Evolutionary conservation across 2,329 filamentous ascomycete species (phyloP), one percentile per base, ranked within the genome.

Genomic region (Salinomyces thailandicus): DNA sequence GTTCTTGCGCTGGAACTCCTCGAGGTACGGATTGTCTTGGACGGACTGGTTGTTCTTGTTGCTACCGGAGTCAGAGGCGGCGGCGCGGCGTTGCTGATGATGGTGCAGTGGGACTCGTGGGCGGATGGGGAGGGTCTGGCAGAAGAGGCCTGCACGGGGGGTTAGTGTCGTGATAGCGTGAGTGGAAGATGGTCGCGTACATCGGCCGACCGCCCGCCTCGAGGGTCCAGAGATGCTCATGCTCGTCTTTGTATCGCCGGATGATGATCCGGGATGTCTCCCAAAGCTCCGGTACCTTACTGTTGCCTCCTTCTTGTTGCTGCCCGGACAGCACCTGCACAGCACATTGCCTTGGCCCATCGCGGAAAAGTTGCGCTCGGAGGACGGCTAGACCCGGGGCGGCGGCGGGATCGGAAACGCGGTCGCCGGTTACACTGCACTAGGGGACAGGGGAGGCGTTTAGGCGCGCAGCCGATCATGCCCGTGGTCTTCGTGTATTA

Each of bases 161-260:
- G n/a, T n/a, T n/a, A n/a, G 31, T 11, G 11, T n/a, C 8, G 12
- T 16, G 17, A 39, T 42, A 42, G 44, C 46, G 39, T 31, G 29
- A 35, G 39, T 37, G 33, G 27, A 17, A 7, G 22, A 17, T 15
- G 8, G 6, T 26, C 9, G 18, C 12, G 11, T 69, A 84, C 80
- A 74, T 57, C 70, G 66, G 53, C 67, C 65, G 38, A 71, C 66
- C 50, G 80, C 63, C 63, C 72, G 73, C 65, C 75, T 65, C 51
- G 75, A 67, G 49, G 78, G 75, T 54, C 77, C 63, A 59, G 72
- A 71, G 51, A 80, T 61, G 62, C 69, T 82, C 80, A 85, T 85
- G 20, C 9, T 14, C 15, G 28, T 55, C 28, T 26, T 9, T n/a
- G 22, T 9, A 9, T 8, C 9, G 22, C 22, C 22, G 9, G 22